A percentile compares a stretch with the other conserved stretches of the same genome.
These are phyloP conservation scores for Hypoxylon crocopeplum DNA, from an alignment of 495 filamentous ascomycete genomes.

Conservation along the genomic window DNA sequence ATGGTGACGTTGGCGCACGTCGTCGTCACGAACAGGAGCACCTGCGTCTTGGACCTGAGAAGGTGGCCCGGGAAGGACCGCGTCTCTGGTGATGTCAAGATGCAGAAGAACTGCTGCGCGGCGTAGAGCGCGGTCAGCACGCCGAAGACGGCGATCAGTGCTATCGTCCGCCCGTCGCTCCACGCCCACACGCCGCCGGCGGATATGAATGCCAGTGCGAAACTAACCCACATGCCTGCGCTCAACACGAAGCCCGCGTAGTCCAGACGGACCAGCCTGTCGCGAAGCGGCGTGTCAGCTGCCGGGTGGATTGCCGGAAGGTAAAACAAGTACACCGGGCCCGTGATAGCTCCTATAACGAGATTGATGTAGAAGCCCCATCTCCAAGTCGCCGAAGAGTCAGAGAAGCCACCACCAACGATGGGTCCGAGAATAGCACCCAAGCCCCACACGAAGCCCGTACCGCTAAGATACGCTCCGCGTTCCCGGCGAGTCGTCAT, in stretches of 20 bases:
- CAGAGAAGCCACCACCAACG: too few relatives aligned
- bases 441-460: too few relatives aligned
- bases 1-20: constrained; percentile 43
- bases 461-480: too few relatives aligned
- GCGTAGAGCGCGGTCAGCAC: constrained; percentile 57
- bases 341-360: too few relatives aligned
- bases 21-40: constrained; percentile 54
- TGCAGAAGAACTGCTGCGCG: constrained; percentile 58
- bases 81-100: constrained; percentile 54
- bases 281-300: too few relatives aligned
- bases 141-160: constrained; percentile 57
- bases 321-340: too few relatives aligned
- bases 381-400: too few relatives aligned
- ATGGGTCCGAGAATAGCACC: too few relatives aligned
- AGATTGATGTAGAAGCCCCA: too few relatives aligned
- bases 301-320: too few relatives aligned
- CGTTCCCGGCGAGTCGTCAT: too few relatives aligned
- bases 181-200: constrained; percentile 63
- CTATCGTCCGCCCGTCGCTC: constrained; percentile 60
- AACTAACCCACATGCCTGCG: constrained; percentile 48
- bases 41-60: constrained; percentile 48
- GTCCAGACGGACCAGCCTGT: constrained; percentile 31
- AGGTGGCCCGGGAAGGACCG: constrained; percentile 65
- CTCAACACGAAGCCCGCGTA: constrained; percentile 53
- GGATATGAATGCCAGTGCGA: constrained; percentile 62